Percentiles rank a stretch among this genome's conserved stretches.
Conservation (phyloP, 352 stramenopile species). For the Phytophthora constricta region DNA sequence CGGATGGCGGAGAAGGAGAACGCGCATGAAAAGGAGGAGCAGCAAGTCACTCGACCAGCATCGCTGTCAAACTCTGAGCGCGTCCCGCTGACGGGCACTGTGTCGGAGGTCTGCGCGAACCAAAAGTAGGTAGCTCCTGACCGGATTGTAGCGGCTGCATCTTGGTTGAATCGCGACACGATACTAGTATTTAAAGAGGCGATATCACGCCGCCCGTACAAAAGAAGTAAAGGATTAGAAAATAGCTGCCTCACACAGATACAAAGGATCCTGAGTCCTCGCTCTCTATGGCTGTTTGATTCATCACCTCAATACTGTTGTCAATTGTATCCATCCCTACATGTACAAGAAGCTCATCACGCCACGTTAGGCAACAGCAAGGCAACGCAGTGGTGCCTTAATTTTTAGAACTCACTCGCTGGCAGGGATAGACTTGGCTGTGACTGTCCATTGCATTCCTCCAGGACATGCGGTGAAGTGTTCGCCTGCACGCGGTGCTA, state of each 20-base stretch:
- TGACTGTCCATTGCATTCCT: no score
- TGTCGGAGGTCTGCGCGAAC: constrained; percentile 46
- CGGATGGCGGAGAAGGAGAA: constrained; percentile 57
- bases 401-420: no score
- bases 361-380: neutral
- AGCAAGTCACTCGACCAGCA: constrained; percentile 39
- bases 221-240: neutral
- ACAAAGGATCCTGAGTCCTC: no score
- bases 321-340: neutral
- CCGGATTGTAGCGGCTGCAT: neutral
- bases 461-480: no score
- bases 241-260: neutral
- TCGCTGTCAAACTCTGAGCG: constrained; percentile 46
- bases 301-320: no score
- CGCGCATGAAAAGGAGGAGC: constrained; percentile 25
- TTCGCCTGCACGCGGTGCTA: no score
- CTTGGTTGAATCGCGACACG: constrained; percentile 5
- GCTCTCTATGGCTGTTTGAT: no score
- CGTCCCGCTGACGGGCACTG: constrained; percentile 41
- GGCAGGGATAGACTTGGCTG: no score
- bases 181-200: constrained; percentile 42
- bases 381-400: no score
- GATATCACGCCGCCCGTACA: neutral
- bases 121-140: constrained; percentile 48
- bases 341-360: no score